Base-by-base conservation (phyloP, 2,329 filamentous ascomycete genomes). In the Aspergillus ustus region DNA sequence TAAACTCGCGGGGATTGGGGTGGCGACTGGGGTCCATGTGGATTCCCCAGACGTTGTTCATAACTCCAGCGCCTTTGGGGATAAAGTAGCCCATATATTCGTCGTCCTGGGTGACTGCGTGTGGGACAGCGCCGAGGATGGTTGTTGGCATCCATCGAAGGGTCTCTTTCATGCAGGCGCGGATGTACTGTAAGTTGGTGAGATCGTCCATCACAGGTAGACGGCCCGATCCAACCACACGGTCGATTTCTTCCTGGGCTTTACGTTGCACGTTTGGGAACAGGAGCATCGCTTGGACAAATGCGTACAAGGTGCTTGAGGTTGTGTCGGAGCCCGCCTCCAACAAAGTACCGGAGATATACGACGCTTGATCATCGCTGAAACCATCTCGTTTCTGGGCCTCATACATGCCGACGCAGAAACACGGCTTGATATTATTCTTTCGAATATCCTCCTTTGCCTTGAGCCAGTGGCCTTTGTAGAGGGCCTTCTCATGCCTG, bases 91-190 rank as follows among this genome's bases (percentile, higher is more conserved):
- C 82, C 48, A 78, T 75, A 66, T 83, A 85, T 13, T 72, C 69
- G 59, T 85, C 82, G 49, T 85, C 82, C 29, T 79, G 75, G 0
- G 78, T 81, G 0, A 78, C 75, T 0, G 81, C 81, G 59, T 85
- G 83, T 0, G 82, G 83, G 1, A 80, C 77, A 2, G 68, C 66
- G 0, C 79, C 81, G 0, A 81, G 68, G 0, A 82, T 80, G 2
- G 78, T 77, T 0, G 80, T 75, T 1, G 80, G 79, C 34, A 78
- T 75, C 83, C 85, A 87, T 2, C 85, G 79, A 15, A 87, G 72
- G 2, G 83, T 79, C 62, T 88, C 85, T 60, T 86, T 85, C 22
- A 86, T 78, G 17, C 84, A 77, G 0, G 82, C 82, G 25, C 80
- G 77, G 29, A 86, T 69, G 66, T 88, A 66, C 7, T 58, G 63